Conservation (phyloP, 495 filamentous ascomycete genomes). For the Hypoxylon rickii region DNA sequence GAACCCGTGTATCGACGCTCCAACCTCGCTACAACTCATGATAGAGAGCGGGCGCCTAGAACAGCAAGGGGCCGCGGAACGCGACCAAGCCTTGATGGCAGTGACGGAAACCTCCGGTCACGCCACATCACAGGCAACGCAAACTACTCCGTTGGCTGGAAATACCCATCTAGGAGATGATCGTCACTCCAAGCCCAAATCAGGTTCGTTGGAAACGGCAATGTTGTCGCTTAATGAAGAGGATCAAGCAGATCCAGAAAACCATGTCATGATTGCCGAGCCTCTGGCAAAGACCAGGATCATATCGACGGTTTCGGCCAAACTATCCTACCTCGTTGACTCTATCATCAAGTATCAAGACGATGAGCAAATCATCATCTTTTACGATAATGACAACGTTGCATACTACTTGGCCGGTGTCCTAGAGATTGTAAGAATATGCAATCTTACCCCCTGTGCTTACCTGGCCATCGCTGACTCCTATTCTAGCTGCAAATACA, state of each 20-base stretch:
- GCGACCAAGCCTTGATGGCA: slow-evolving; percentile 33
- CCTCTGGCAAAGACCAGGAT: slow-evolving; percentile 66
- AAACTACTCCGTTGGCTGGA: slow-evolving; percentile 41
- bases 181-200: slow-evolving; percentile 31
- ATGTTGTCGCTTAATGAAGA: not conserved
- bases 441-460: not conserved
- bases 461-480: slow-evolving; percentile 27
- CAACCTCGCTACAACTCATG: slow-evolving; percentile 40
- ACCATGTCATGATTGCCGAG: slow-evolving; percentile 40
- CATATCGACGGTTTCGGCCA: slow-evolving; percentile 80
- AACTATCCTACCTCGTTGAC: slow-evolving; percentile 84
- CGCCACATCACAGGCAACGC: slow-evolving; percentile 1
- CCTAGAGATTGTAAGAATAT: slow-evolving; percentile 63
- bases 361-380: slow-evolving; percentile 85
- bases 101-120: slow-evolving; percentile 15
- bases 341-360: slow-evolving; percentile 66
- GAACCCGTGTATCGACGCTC: slow-evolving; percentile 43
- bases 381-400: slow-evolving; percentile 86
- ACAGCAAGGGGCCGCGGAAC: slow-evolving; percentile 39
- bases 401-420: slow-evolving; percentile 83
- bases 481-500: slow-evolving; percentile 61
- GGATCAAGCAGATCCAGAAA: not conserved
- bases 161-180: slow-evolving; percentile 45
- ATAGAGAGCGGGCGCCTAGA: slow-evolving; percentile 45
- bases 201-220: slow-evolving; percentile 23